Evolutionary conservation across 1,284 basidiomycete species (phyloP), one percentile per base, ranked within the genome.

Genomic region (Pascua guehoae): DNA sequence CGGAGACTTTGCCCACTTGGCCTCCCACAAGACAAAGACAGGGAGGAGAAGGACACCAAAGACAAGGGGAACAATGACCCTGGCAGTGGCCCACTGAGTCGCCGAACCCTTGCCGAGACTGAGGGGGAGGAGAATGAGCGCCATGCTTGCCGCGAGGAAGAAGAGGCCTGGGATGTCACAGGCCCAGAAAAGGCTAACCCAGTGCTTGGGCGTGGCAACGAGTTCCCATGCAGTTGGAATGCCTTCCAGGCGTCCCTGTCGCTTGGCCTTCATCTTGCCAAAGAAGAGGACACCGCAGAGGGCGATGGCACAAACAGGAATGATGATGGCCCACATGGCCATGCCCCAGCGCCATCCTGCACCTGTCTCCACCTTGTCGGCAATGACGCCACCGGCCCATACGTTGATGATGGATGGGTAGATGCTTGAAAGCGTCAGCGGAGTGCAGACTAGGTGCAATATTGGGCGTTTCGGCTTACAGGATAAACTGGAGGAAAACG

Each of bases 271-370:
- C 59, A 66, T 57, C 37, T 66, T 61, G 1, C 74, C 76, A 48
- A 63, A 32, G 32, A 66, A 49, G 18, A 80, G 63, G 3, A 73
- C 66, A 40, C 53, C 45, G 51, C 76, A 57, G 14, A 79, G 64
- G 5, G 75, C 75, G 15, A 78, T 38, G 12, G 68, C 48, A 50
- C 66, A 64, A 47, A 73, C 64, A 4, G 78, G 74, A 62, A 75
- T 76, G 60, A 79, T 77, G 63, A 79, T 78, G 12, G 69, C 73
- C 70, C 73, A 80, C 74, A 78, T 78, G 42, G 73, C 75, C 16
- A 74, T 70, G 49, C 75, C 78, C 74, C 75, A 78, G 48, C 69
- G 63, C 79, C 79, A 80, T 38, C 72, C 74, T 0, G 71, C 71
- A 4, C 55, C 60, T 4, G 51, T 38, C 12, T 38, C 38, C 1